Percentiles rank a stretch among this genome's conserved stretches.
Conservation (phyloP, 2,329 filamentous ascomycete species). For the Aspergillus pseudotamarii region DNA sequence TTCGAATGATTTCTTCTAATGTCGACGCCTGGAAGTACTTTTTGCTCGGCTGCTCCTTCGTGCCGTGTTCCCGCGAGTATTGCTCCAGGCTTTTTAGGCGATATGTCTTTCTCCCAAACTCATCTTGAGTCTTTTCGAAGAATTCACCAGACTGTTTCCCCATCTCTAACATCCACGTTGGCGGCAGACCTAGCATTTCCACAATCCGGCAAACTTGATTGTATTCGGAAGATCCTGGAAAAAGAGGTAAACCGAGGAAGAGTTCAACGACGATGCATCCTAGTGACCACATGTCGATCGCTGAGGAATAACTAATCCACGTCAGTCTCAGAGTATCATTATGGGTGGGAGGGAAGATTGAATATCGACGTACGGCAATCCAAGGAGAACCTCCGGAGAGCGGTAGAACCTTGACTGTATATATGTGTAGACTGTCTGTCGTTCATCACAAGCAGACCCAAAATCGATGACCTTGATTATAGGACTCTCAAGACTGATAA, state of each 20-base stretch:
- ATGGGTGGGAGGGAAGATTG: neutral
- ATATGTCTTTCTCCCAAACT: conserved; percentile 88
- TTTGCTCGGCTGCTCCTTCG: conserved; percentile 98
- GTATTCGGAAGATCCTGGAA: conserved; percentile 97
- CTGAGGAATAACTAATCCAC: conserved; percentile 76
- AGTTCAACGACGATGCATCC: conserved; percentile 98
- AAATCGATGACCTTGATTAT: conserved; percentile 99
- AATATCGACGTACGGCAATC: conserved; percentile 64
- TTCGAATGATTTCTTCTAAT: conserved; percentile 94
- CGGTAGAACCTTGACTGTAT: conserved; percentile 98
- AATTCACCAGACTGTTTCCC: conserved; percentile 97
- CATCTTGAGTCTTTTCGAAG: conserved; percentile 89
- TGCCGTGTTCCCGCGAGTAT: conserved; percentile 91
- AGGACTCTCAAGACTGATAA: conserved; percentile 78
- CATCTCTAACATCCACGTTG: conserved; percentile 99
- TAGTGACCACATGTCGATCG: conserved; percentile 99
- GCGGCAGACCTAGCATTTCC: conserved; percentile 95
- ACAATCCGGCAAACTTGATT: conserved; percentile 97
- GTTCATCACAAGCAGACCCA: conserved; percentile 95
- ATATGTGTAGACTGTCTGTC: conserved; percentile 98
- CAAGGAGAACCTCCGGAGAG: conserved; percentile 93
- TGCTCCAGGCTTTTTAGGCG: conserved; percentile 97
- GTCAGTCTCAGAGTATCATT: neutral
- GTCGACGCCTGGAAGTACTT: conserved; percentile 98
- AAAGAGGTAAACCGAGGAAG: conserved; percentile 90